Evolutionary conservation across 2,329 filamentous ascomycete genomes (phyloP).

Genomic region (Pseudofabraea citricarpa): DNA sequence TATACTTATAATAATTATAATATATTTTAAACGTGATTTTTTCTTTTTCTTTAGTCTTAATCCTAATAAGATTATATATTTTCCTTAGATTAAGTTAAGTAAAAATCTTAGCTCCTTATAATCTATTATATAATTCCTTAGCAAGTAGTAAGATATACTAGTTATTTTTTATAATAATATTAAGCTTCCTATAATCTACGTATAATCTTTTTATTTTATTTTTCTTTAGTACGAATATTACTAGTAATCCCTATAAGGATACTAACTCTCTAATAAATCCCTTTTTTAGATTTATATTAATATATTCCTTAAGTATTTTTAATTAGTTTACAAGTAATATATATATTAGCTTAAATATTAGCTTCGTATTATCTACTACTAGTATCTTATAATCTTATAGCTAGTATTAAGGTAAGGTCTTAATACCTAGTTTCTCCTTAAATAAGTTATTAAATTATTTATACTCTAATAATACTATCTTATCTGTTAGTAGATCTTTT

Average conservation of each 20-base stretch:
- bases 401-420: background rate
- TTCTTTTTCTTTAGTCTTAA: background rate
- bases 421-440: background rate
- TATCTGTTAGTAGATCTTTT: background rate
- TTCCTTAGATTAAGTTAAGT: background rate
- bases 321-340: background rate
- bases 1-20: background rate
- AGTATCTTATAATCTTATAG: background rate
- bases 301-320: background rate
- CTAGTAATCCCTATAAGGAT: too few species aligned
- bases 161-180: too few species aligned
- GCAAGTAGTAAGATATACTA: background rate
- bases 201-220: too few species aligned
- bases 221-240: too few species aligned
- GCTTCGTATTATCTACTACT: background rate
- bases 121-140: background rate
- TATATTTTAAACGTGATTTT: background rate
- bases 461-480: background rate
- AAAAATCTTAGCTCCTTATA: too few species aligned
- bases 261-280: background rate
- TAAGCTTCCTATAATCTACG: too few species aligned
- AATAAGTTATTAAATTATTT: background rate
- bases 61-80: background rate
- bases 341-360: background rate
- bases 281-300: background rate